Conservation (phyloP, 768 basidiomycete species). For the Chalciporus pseudorubinellus region DNA sequence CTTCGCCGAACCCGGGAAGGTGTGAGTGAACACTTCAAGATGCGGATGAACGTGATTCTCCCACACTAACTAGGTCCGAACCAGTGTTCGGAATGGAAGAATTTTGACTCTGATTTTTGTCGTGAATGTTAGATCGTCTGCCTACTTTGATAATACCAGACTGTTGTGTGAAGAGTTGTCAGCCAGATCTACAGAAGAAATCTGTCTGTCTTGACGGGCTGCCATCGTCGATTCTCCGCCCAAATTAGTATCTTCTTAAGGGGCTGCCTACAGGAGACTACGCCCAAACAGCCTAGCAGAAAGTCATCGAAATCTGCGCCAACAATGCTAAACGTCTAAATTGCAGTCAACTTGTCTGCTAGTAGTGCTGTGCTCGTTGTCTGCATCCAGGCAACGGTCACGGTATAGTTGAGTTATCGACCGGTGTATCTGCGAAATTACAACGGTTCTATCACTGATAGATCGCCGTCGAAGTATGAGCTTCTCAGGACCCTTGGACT, state of each 20-base stretch:
- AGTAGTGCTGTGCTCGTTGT: neutral
- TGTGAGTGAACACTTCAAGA: conserved; percentile 20
- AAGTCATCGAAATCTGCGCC: neutral
- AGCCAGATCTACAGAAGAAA: neutral
- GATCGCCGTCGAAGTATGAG: conserved; percentile 15
- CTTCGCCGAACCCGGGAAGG: conserved; percentile 36
- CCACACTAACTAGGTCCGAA: neutral
- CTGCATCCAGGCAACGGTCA: too few species aligned
- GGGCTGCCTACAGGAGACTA: too few species aligned
- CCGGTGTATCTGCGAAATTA: conserved; percentile 12
- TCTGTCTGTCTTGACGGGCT: too few species aligned
- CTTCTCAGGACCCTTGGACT: neutral
- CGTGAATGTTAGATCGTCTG: conserved; percentile 5
- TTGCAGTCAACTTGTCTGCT: neutral
- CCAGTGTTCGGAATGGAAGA: conserved; percentile 2
- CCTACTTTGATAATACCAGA: neutral
- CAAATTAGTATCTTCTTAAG: too few species aligned
- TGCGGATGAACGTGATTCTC: neutral
- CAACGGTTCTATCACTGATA: conserved; percentile 4
- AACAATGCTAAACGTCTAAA: neutral
- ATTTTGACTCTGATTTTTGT: neutral
- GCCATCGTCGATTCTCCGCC: conserved; percentile 19
- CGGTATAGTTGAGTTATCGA: conserved; percentile 1
- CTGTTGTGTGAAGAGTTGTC: neutral
- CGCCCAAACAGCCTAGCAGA: too few species aligned